These are phyloP conservation scores for Phytopythium sindhum DNA, from an alignment of 352 stramenopile species.

Conservation along the genomic window DNA sequence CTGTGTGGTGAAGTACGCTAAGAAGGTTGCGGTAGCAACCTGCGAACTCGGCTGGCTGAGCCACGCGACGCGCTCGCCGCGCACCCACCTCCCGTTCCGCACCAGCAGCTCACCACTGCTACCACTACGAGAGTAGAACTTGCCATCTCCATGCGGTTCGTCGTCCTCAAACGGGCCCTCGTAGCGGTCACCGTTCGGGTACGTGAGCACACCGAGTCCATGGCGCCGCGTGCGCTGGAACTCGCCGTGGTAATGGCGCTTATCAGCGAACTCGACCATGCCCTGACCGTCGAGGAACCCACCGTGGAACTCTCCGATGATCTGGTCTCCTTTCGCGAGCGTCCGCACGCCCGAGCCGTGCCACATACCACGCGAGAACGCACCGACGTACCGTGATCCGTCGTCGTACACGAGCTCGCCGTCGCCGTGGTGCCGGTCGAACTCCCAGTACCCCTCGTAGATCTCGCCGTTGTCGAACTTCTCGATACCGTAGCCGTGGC, in stretches of 20 bases:
- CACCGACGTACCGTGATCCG: conserved; percentile 57
- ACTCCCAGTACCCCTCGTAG: conserved; percentile 76
- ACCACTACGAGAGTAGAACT: conserved; percentile 35
- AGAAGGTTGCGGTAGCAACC: conserved; percentile 66
- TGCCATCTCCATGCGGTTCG: conserved; percentile 82
- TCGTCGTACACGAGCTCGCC: conserved; percentile 71
- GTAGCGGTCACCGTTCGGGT: conserved; percentile 88
- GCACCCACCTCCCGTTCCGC: conserved; percentile 55
- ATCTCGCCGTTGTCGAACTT: conserved; percentile 68
- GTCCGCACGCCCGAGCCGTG: conserved; percentile 65
- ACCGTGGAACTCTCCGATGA: conserved; percentile 51
- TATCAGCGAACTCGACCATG: conserved; percentile 64
- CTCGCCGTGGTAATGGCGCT: conserved; percentile 60
- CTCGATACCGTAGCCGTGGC: conserved; percentile 80
- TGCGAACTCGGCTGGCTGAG: conserved; percentile 69
- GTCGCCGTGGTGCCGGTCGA: conserved; percentile 62
- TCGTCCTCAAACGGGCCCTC: conserved; percentile 87
- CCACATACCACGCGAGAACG: conserved; percentile 67
- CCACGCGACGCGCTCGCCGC: conserved; percentile 62
- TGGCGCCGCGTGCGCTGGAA: conserved; percentile 63
- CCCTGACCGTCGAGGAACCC: conserved; percentile 57
- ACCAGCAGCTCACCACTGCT: conserved; percentile 50
- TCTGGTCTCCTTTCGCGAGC: conserved; percentile 52
- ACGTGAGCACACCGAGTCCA: conserved; percentile 77
- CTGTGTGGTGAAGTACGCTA: conserved; percentile 61